phyloP scores from a whole-genome alignment of 352 stramenopile species.

The Phytopythium helicoides region DNA sequence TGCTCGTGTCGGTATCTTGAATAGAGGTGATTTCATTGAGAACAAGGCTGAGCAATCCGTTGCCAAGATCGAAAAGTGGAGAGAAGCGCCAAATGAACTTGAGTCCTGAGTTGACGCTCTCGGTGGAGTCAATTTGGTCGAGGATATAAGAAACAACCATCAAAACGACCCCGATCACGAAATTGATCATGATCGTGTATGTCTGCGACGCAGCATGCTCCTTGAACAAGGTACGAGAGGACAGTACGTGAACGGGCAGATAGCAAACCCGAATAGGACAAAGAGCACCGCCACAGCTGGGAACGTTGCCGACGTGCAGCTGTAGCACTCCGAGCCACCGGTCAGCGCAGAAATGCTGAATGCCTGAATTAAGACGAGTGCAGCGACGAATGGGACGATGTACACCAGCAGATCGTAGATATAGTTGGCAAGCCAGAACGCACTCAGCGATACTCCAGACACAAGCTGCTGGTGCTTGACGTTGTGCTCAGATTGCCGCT shows the following conservation, averaged over 20 bases:
- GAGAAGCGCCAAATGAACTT: slow-evolving; percentile 76
- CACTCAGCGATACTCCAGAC: slow-evolving; percentile 88
- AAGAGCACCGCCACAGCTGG: slow-evolving; percentile 54
- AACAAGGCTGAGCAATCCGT: slow-evolving; percentile 41
- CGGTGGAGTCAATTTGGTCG: slow-evolving; percentile 40
- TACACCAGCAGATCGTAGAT: slow-evolving; percentile 93
- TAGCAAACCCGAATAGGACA: slow-evolving; percentile 52
- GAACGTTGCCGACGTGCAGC: slow-evolving; percentile 45
- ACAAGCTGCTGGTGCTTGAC: slow-evolving; percentile 97
- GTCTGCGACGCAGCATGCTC: slow-evolving; percentile 63
- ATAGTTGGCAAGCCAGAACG: slow-evolving; percentile 96
- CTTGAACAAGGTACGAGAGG: slow-evolving; percentile 64
- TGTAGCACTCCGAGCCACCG: slow-evolving; percentile 37
- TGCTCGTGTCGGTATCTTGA: slow-evolving; percentile 21
- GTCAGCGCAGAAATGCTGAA: slow-evolving; percentile 52
- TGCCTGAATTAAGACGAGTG: slow-evolving; percentile 40
- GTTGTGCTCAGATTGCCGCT: slow-evolving; percentile 89
- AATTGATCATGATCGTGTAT: slow-evolving; percentile 75
- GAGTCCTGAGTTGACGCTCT: slow-evolving; percentile 47
- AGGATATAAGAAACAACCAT: slow-evolving; percentile 60
- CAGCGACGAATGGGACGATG: slow-evolving; percentile 59
- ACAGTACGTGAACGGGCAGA: slow-evolving; percentile 67
- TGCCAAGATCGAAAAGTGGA: slow-evolving; percentile 51
- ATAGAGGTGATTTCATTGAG: slow-evolving; percentile 31
- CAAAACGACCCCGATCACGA: slow-evolving; percentile 57